A percentile compares a stretch with the other conserved stretches of the same genome.
These are phyloP conservation scores for Aechmea fasciata DNA, from an alignment of 176 grass and related monocot species.

Conservation along the genomic window DNA sequence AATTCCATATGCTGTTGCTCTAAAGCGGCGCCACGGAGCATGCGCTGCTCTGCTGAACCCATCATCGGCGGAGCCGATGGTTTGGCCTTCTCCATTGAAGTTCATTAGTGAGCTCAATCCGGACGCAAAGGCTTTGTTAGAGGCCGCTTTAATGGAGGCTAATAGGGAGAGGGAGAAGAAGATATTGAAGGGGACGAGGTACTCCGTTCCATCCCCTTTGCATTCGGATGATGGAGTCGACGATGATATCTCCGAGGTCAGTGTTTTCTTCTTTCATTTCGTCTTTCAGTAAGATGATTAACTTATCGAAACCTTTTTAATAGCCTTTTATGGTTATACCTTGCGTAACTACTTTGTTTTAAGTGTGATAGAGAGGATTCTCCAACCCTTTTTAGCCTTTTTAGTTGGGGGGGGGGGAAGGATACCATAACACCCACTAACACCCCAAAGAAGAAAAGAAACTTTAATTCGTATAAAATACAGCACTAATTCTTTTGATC, in stretches of 20 bases:
- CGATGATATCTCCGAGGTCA: conserved; percentile 36
- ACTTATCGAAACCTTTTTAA: too few species aligned
- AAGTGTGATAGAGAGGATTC: not conserved
- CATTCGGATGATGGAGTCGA: conserved; percentile 30
- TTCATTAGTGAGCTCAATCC: conserved; percentile 44
- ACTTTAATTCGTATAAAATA: too few species aligned
- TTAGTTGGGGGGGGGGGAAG: not conserved
- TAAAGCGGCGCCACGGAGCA: conserved; percentile 26
- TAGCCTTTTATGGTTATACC: too few species aligned
- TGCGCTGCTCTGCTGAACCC: conserved; percentile 47
- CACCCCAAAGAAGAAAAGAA: too few species aligned
- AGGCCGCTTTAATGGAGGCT: conserved; percentile 43
- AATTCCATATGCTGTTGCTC: conserved; percentile 38
- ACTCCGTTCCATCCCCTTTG: conserved; percentile 29
- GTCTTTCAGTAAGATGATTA: too few species aligned
- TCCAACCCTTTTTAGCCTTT: not conserved
- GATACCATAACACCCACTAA: too few species aligned
- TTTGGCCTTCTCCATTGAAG: conserved; percentile 51
- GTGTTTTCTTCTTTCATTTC: not conserved
- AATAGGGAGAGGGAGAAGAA: conserved; percentile 54
- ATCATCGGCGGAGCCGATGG: conserved; percentile 36
- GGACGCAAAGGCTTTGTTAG: conserved; percentile 34
- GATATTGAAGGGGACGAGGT: conserved; percentile 32
- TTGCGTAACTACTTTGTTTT: too few species aligned
- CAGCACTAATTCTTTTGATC: too few species aligned